Evolutionary conservation across 2,329 filamentous ascomycete species (phyloP).

Genomic region (Bisporella sp.): DNA sequence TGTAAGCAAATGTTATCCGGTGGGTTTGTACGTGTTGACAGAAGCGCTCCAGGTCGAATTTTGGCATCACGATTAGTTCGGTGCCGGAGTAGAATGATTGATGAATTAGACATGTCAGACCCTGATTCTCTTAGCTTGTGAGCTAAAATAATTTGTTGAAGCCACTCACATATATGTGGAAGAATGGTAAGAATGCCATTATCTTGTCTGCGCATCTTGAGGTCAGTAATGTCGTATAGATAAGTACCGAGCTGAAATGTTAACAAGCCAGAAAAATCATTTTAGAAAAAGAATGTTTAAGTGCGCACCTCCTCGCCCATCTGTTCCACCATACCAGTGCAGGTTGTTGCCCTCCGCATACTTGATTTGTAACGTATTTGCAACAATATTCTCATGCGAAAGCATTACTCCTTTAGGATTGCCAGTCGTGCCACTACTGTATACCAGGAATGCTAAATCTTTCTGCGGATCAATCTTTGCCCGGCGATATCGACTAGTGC

Average conservation of each 20-base stretch:
- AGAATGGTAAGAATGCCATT: slow-evolving; percentile 79
- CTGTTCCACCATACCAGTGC: slow-evolving; percentile 48
- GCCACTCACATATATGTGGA: slow-evolving; percentile 75
- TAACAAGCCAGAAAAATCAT: too few relatives aligned
- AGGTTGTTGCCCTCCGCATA: slow-evolving; percentile 49
- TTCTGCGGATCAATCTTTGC: slow-evolving; percentile 58
- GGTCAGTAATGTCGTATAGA: too few relatives aligned
- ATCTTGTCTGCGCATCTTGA: slow-evolving; percentile 48
- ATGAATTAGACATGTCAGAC: slow-evolving; percentile 64
- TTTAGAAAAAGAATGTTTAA: too few relatives aligned
- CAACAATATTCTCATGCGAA: slow-evolving; percentile 73
- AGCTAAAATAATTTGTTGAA: not conserved
- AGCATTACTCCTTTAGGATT: slow-evolving; percentile 88
- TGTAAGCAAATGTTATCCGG: slow-evolving; percentile 67
- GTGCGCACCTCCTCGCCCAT: slow-evolving; percentile 41
- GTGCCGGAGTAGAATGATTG: slow-evolving; percentile 59
- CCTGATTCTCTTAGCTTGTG: slow-evolving; percentile 26
- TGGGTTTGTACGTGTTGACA: slow-evolving; percentile 71
- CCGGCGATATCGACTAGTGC: slow-evolving; percentile 19
- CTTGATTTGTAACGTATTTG: slow-evolving; percentile 57
- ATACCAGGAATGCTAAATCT: slow-evolving; percentile 79
- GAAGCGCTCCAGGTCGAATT: slow-evolving; percentile 76
- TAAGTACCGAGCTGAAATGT: too few relatives aligned
- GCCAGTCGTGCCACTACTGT: slow-evolving; percentile 84
- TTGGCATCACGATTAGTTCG: slow-evolving; percentile 63